Percentiles rank a stretch among this genome's conserved stretches.
phyloP scores from a whole-genome alignment of 139 green algal genomes.

The Chlorella vulgaris region DNA sequence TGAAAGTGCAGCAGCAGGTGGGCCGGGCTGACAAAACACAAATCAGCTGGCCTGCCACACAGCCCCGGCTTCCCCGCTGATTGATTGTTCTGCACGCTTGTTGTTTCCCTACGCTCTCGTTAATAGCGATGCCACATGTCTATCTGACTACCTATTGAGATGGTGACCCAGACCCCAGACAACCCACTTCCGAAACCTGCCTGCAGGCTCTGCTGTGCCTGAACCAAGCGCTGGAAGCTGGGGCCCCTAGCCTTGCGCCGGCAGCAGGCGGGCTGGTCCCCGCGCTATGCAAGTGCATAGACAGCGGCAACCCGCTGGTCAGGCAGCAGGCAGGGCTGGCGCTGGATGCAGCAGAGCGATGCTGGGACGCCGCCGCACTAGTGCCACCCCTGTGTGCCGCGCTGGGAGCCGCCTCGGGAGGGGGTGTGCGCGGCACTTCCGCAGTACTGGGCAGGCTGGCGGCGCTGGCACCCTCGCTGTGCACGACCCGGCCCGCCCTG shows the following conservation, averaged over 20 bases:
- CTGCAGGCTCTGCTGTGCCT: constrained; percentile 7
- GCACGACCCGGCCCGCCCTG: neutral
- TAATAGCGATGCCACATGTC: too few relatives aligned
- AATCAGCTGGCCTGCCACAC: neutral
- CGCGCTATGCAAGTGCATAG: constrained; percentile 12
- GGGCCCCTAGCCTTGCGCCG: neutral
- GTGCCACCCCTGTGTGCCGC: neutral
- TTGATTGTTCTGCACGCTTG: neutral
- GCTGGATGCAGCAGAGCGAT: neutral
- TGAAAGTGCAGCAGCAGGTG: constrained; percentile 26
- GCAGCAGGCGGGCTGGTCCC: neutral
- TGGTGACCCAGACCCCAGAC: too few relatives aligned
- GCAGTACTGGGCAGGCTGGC: constrained; percentile 12
- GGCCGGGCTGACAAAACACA: neutral
- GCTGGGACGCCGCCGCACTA: neutral
- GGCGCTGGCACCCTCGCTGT: neutral
- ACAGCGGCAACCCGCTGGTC: constrained; percentile 18
- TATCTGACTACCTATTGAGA: too few relatives aligned
- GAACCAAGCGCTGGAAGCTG: neutral
- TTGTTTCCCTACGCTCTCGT: too few relatives aligned
- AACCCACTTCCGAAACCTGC: too few relatives aligned
- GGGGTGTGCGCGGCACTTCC: too few relatives aligned
- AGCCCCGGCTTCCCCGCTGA: neutral
- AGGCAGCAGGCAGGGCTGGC: neutral
- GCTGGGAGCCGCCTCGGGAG: neutral